A percentile compares a stretch with the other conserved stretches of the same genome.
phyloP scores from a whole-genome alignment of 345 rosid species.

The Adansonia digitata region DNA sequence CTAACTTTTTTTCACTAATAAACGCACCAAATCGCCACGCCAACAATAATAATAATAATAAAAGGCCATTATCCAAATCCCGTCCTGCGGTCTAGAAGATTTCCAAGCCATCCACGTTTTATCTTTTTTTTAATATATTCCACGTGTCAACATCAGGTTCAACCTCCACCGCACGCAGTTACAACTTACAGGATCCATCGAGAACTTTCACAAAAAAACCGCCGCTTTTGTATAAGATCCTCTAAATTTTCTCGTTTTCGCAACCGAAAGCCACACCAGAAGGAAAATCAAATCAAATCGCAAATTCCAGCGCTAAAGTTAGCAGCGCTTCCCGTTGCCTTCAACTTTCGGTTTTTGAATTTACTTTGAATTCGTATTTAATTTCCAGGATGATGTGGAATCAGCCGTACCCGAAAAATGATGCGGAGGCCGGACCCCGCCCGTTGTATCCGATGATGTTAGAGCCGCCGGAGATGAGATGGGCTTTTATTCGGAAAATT shows the following conservation, averaged over 20 bases:
- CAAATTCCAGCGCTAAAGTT: background rate
- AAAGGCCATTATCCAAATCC: no score
- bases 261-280: background rate
- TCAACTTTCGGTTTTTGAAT: background rate
- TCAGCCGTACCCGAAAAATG: slow-evolving; percentile 41
- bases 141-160: slow-evolving; percentile 7
- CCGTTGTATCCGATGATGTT: slow-evolving; percentile 86
- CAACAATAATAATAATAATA: no score
- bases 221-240: background rate
- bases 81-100: background rate
- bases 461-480: slow-evolving; percentile 81
- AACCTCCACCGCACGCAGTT: no score
- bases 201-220: slow-evolving; percentile 8
- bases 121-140: background rate
- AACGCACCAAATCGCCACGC: no score
- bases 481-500: slow-evolving; percentile 87
- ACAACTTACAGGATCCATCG: slow-evolving; percentile 21
- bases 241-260: background rate
- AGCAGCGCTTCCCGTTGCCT: background rate
- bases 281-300: background rate
- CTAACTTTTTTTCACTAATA: no score
- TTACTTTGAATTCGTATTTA: background rate
- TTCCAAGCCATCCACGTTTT: background rate
- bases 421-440: slow-evolving; percentile 62
- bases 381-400: slow-evolving; percentile 40